Evolutionary conservation across 331 rosid genomes (phyloP), one percentile per base, ranked within the genome.

Genomic region (Arachis monticola): DNA sequence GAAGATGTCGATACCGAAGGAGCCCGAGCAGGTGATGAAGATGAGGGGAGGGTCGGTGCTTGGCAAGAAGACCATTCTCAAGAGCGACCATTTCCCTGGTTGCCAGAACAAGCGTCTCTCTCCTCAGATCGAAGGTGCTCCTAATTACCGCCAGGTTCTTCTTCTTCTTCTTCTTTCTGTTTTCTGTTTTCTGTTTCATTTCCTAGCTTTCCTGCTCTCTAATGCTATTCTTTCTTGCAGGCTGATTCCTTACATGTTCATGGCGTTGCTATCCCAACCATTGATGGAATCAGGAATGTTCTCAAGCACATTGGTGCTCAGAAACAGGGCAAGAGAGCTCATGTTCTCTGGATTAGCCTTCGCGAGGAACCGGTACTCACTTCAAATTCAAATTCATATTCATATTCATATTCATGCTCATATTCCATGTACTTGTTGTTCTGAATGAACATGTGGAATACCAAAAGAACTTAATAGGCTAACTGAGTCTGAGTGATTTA

Each of bases 61-160:
- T 22, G 98, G 98, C 8, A 93, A 93, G 88, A 89, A 89, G 82
- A 93, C 98, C 17, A 91, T 93, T 86, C 89, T 93, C 12, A 93
- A 93, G 75, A 88, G 97, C 60, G 98, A 93, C 92, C 98, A 93
- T 77, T 93, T 93, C 73, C 98, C 98, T 3, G 98, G 98, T 57
- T 93, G 98, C 78, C 98, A 93, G 85, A 91, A 93, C 78, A 93
- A 91, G 72, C 98, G 97, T 46, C 72, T 93, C 72, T 82, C 83
- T 41, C 93, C 98, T 70, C 93, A 89, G 77, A 89, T 93, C 82
- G 96, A 89, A 8, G 98, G 98, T 12, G 98, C 98, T 86, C 97
- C 98, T 31, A 93, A 93, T 83, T 93, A 93, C 70, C 98, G 97
- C 27, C 97, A 89, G 87, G 96, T 88, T 12, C 59, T 31, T 60